Evolutionary conservation across 75 land plant genomes (phyloP), one percentile per base, ranked within the genome.

Genomic region (Pinus taeda): DNA sequence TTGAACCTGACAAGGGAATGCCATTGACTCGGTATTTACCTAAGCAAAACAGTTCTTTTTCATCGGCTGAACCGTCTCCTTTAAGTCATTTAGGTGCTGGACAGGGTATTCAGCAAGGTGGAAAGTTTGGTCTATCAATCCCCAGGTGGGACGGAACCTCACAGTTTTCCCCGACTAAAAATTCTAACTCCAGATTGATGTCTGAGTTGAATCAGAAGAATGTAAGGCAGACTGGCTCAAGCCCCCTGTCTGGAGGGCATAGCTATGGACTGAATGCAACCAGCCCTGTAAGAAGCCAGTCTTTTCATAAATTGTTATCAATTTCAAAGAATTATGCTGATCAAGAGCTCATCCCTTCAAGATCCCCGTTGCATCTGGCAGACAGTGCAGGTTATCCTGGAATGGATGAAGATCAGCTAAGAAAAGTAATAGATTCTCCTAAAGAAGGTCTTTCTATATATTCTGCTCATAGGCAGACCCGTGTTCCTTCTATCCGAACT

Each of bases 351-450:
- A 63, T 78, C 71, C 73, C 90, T 59, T 78, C 86, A 71, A 92
- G 83, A 80, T 87, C 90, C 37, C 81, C 86, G 14, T 74, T 88
- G 67, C 78, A 82, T 60, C 74, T 82, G 17, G 83, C 59, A 81
- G 90, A 91, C n/a, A 62, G 80, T 75, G 77, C 77, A 73, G 65
- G 81, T 57, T 83, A 58, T 75, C 75, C 84, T 17, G 26, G 78
- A 21, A 55, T 93, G 78, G 93, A 95, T 72, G 98, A 95, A 56
- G 95, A 87, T 77, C 83, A 88, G 33, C 30, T 88, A 21, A 88
- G 80, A 77, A 77, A 81, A 73, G 71, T 86, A 49, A 84, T 79
- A 24, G 93, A 84, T 62, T 74, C 90, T 74, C 81, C 93, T 39
- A 79, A 81, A 75, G 90, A 81, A 12, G 42, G 59, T 20, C 58